These are phyloP conservation scores for Cicer bijugum DNA, from an alignment of 306 rosid genomes.

Conservation along the genomic window DNA sequence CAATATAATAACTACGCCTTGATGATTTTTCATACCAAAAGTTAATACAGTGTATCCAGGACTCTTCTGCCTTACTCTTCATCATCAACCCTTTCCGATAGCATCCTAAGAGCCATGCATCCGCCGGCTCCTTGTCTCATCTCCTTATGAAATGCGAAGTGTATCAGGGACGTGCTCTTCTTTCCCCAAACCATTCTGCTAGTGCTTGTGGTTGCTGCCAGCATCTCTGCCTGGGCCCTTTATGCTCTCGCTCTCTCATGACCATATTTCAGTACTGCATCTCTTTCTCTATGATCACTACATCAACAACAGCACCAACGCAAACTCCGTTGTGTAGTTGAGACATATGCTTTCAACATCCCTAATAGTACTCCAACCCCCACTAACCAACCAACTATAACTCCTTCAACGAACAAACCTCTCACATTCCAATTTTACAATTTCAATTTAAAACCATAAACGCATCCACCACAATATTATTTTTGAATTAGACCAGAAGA, in stretches of 20 bases:
- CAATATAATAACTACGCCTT: background rate
- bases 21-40: background rate
- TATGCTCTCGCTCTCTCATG: background rate
- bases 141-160: too few species aligned
- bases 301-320: background rate
- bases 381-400: background rate
- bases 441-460: conserved; percentile 39
- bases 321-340: background rate
- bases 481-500: conserved; percentile 4
- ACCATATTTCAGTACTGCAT: background rate
- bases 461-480: conserved; percentile 10
- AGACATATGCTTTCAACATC: background rate
- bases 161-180: background rate
- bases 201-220: background rate
- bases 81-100: background rate
- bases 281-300: background rate
- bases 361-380: background rate
- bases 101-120: background rate
- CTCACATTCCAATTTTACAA: conserved; percentile 5
- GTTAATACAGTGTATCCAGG: background rate
- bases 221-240: background rate
- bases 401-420: background rate
- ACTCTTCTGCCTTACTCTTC: background rate
- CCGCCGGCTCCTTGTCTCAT: background rate
- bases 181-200: background rate